phyloP scores from a whole-genome alignment of 225 moss, liverwort and hornwort species.

The Marchantia polymorpha region DNA sequence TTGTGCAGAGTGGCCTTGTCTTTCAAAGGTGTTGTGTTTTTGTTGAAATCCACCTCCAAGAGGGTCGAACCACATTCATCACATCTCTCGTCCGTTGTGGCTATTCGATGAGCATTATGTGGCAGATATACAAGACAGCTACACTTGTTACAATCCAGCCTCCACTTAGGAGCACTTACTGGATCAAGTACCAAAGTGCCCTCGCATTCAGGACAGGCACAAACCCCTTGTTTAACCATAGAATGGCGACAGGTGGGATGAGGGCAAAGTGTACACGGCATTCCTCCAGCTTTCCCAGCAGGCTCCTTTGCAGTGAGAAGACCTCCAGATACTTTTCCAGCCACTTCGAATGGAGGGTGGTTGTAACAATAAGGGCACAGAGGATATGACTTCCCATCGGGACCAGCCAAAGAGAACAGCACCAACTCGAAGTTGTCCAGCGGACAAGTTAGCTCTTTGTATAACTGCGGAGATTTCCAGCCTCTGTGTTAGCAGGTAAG shows the following conservation, averaged over 20 bases:
- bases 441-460: constrained; percentile 94
- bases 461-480: constrained; percentile 57
- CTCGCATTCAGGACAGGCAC: constrained; percentile 98
- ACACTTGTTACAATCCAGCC: constrained; percentile 97
- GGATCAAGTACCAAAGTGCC: constrained; percentile 95
- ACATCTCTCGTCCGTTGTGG: constrained; percentile 76
- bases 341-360: constrained; percentile 88
- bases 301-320: constrained; percentile 63
- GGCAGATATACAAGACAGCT: constrained; percentile 95
- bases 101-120: constrained; percentile 83
- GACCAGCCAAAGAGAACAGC: constrained; percentile 85
- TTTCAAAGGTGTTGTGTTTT: constrained; percentile 76
- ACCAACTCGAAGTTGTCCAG: constrained; percentile 95
- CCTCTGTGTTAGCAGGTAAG: neutral
- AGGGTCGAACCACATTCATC: constrained; percentile 84
- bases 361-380: constrained; percentile 98
- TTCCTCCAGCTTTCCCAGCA: constrained; percentile 67
- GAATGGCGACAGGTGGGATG: constrained; percentile 96
- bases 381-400: constrained; percentile 95
- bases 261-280: constrained; percentile 95
- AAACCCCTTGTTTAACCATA: constrained; percentile 88
- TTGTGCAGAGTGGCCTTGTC: constrained; percentile 75
- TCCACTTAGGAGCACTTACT: constrained; percentile 98
- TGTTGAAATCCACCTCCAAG: constrained; percentile 93
- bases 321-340: constrained; percentile 71